Percentiles rank a stretch among this genome's conserved stretches.
Evolutionary conservation across 768 basidiomycete species (phyloP).

Genomic region (Naematelia encephala): DNA sequence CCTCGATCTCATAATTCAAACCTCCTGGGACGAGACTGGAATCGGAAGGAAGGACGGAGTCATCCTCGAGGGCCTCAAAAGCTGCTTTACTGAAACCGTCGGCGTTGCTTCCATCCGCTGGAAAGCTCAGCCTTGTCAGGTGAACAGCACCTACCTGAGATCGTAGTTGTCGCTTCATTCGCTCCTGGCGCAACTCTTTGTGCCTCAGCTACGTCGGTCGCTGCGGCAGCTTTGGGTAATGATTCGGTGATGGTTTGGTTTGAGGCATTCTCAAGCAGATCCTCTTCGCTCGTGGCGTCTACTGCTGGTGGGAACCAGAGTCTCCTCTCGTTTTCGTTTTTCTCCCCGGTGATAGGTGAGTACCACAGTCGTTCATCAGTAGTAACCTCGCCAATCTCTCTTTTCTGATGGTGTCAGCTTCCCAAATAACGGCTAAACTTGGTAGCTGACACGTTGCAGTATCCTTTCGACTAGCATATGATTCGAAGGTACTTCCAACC

Average conservation of each 20-base stretch:
- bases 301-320: conserved; percentile 7
- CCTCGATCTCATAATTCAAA: conserved; percentile 57
- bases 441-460: neutral
- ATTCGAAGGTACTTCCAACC: neutral
- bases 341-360: neutral
- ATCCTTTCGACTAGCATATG: neutral
- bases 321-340: neutral
- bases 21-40: conserved; percentile 16
- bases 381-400: neutral
- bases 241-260: too few species aligned
- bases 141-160: neutral
- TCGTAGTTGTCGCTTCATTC: neutral
- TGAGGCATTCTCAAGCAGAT: neutral
- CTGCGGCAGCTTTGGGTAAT: neutral
- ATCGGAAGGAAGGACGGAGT: conserved; percentile 10
- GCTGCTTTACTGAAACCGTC: conserved; percentile 23
- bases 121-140: neutral
- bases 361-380: conserved; percentile 4
- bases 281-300: neutral
- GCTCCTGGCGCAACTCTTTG: neutral
- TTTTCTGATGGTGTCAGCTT: conserved; percentile 1
- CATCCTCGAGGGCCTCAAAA: conserved; percentile 8
- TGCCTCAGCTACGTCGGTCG: neutral
- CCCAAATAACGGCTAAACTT: neutral
- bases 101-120: conserved; percentile 25